Percentiles rank a stretch among this genome's conserved stretches.
Evolutionary conservation across 148 eudicot species (phyloP).

Genomic region (Silene latifolia): DNA sequence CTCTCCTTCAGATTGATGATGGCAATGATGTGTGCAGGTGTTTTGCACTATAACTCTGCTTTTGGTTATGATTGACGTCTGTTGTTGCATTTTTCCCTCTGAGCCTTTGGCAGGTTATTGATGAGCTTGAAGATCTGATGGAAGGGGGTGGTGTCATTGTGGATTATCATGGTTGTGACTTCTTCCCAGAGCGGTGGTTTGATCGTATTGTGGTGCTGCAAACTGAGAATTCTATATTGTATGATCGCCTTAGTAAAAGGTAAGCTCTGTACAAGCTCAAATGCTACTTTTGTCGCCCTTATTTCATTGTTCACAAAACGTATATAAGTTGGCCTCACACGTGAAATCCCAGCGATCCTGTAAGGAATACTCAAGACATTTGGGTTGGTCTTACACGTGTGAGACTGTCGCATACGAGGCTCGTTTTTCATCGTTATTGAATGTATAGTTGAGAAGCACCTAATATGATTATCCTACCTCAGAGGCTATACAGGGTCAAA

Average conservation of each 20-base stretch:
- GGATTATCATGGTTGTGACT: constrained; percentile 95
- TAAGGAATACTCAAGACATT: too few species aligned
- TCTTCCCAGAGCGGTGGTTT: constrained; percentile 97
- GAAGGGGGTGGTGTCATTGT: constrained; percentile 81
- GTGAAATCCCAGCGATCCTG: too few species aligned
- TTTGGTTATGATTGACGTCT: neutral
- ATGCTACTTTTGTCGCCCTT: too few species aligned
- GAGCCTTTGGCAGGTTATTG: constrained; percentile 61
- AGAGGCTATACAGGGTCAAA: constrained; percentile 82
- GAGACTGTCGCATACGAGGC: too few species aligned
- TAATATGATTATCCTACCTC: constrained; percentile 4
- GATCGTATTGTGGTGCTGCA: constrained; percentile 87
- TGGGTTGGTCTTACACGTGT: too few species aligned
- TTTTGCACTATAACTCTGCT: neutral
- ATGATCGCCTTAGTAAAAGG: constrained; percentile 82
- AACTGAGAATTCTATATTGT: constrained; percentile 77
- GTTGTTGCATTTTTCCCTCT: neutral
- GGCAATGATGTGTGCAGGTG: neutral
- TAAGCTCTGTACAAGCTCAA: constrained; percentile 12
- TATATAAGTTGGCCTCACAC: too few species aligned
- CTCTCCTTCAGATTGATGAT: too few species aligned
- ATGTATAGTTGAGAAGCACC: too few species aligned
- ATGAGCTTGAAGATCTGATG: constrained; percentile 92
- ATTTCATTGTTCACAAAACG: too few species aligned
- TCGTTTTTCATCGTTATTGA: too few species aligned